Evolutionary conservation across 768 basidiomycete genomes (phyloP).

Genomic region (Leccinum pellstonianum): DNA sequence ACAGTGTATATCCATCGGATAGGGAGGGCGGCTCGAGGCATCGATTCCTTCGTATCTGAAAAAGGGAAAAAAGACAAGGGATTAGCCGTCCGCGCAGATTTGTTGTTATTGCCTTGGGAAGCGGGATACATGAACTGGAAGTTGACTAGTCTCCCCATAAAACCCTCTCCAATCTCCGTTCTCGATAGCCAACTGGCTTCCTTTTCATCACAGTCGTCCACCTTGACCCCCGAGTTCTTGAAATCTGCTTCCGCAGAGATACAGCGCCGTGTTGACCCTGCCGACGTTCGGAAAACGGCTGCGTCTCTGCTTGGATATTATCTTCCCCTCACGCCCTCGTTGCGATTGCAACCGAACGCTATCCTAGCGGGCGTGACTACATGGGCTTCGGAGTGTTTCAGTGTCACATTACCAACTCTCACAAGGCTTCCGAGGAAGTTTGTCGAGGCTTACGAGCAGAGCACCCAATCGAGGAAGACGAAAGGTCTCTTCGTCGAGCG

Average conservation of each 20-base stretch:
- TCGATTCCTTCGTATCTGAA: conserved; percentile 41
- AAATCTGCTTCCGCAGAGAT: conserved; percentile 31
- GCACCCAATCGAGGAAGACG: conserved; percentile 3
- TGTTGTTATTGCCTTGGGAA: conserved; percentile 82
- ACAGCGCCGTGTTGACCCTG: conserved; percentile 41
- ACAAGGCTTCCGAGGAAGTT: conserved; percentile 24
- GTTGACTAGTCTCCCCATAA: conserved; percentile 68
- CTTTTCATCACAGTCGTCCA: conserved; percentile 12
- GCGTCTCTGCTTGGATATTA: conserved; percentile 74
- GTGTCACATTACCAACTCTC: conserved; percentile 19
- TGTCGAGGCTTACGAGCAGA: conserved; percentile 21
- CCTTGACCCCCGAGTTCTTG: conserved; percentile 26
- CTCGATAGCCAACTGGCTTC: conserved; percentile 14
- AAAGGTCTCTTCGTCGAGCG: conserved; percentile 28
- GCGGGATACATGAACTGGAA: conserved; percentile 60
- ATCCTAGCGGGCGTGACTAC: conserved; percentile 57
- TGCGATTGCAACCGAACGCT: conserved; percentile 43
- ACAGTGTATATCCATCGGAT: conserved; percentile 87
- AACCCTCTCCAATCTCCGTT: conserved; percentile 42
- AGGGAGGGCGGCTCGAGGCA: conserved; percentile 78
- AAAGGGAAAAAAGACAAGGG: neutral
- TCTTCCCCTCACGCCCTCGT: conserved; percentile 45
- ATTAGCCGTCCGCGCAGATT: conserved; percentile 56
- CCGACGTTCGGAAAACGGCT: conserved; percentile 59
- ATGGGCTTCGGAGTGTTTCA: conserved; percentile 46